phyloP scores from a whole-genome alignment of 192 early-diverging fungal species.

The Coemansia aciculifera region DNA sequence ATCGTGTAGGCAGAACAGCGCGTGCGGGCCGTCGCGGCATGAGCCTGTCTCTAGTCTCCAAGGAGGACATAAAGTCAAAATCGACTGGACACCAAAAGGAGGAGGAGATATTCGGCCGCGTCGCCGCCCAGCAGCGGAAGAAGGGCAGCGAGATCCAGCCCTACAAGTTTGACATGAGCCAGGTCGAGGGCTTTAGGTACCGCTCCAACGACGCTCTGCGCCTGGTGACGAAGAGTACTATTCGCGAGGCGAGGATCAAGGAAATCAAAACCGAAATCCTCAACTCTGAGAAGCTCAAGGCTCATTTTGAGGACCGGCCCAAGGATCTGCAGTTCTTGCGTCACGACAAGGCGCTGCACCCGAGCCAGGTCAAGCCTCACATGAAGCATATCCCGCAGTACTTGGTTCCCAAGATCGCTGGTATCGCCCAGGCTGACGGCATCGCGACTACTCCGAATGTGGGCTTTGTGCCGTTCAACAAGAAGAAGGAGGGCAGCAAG shows the following conservation, averaged over 20 bases:
- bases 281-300: slow-evolving; percentile 92
- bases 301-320: slow-evolving; percentile 97
- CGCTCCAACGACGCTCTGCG: slow-evolving; percentile 84
- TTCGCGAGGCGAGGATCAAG: slow-evolving; percentile 91
- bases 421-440: slow-evolving; percentile 46
- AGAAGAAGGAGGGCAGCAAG: slow-evolving; percentile 29
- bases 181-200: slow-evolving; percentile 91
- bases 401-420: slow-evolving; percentile 79
- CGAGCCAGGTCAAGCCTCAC: slow-evolving; percentile 77
- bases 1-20: slow-evolving; percentile 94
- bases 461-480: slow-evolving; percentile 55
- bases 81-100: slow-evolving; percentile 51
- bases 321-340: slow-evolving; percentile 87
- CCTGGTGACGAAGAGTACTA: slow-evolving; percentile 68
- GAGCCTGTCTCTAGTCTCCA: slow-evolving; percentile 81
- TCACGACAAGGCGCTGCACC: slow-evolving; percentile 88
- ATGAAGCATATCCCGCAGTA: slow-evolving; percentile 94
- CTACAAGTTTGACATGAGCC: slow-evolving; percentile 86
- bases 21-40: slow-evolving; percentile 88
- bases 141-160: slow-evolving; percentile 61
- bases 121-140: slow-evolving; percentile 67
- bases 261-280: slow-evolving; percentile 94
- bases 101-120: slow-evolving; percentile 70
- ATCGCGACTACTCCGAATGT: slow-evolving; percentile 37
- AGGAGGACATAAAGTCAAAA: slow-evolving; percentile 47